Conservation (phyloP, 176 grass and related monocot species). For the Bothriochloa decipiens region DNA sequence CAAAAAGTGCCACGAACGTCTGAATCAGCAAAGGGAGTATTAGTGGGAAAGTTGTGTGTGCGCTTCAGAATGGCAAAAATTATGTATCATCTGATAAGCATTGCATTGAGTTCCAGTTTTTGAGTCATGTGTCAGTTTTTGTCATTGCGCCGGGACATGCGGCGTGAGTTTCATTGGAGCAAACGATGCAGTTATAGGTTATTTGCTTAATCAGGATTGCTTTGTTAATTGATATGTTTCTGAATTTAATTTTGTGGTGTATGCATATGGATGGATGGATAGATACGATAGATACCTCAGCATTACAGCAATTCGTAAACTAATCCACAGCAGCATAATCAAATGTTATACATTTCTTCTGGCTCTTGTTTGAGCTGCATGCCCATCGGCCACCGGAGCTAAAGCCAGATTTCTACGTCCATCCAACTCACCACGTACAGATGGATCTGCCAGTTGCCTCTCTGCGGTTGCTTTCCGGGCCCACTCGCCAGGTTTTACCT, state of each 20-base stretch:
- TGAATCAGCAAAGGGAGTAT: conserved; percentile 42
- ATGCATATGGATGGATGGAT: neutral
- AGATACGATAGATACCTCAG: neutral
- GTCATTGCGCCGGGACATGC: neutral
- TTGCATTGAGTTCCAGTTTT: neutral
- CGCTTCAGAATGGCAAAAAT: neutral
- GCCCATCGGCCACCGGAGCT: neutral
- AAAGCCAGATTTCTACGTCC: neutral
- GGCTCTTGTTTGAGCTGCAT: neutral
- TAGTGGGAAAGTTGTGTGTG: neutral
- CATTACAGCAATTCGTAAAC: too few relatives aligned
- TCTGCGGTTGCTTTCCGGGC: neutral
- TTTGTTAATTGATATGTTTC: neutral
- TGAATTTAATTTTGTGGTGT: neutral
- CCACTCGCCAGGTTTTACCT: conserved; percentile 25
- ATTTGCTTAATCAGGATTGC: neutral
- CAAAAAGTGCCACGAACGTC: conserved; percentile 35
- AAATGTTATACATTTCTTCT: too few relatives aligned
- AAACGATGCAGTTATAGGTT: neutral
- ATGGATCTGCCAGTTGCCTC: conserved; percentile 37
- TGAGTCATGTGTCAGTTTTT: neutral
- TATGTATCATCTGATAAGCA: neutral
- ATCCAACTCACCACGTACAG: conserved; percentile 22
- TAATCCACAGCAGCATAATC: too few relatives aligned
- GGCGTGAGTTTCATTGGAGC: neutral